Percentiles rank a stretch among this genome's conserved stretches.
These are phyloP conservation scores for Ophiostoma himal-ulmi DNA, from an alignment of 2,329 filamentous ascomycete genomes.

Conservation along the genomic window DNA sequence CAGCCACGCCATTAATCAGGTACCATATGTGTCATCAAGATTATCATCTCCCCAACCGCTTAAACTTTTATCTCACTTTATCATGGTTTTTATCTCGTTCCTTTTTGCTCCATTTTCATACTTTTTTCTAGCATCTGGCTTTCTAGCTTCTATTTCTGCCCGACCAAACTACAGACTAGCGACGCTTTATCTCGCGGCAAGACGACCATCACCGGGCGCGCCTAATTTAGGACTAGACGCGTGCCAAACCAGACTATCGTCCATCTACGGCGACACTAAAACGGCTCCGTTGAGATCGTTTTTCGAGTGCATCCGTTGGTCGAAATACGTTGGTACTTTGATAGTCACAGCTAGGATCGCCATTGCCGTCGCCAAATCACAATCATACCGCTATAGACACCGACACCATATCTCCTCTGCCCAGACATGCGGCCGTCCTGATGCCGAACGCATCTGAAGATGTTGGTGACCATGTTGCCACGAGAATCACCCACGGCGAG, in stretches of 20 bases:
- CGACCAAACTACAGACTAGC: not conserved
- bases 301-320: constrained; percentile 1
- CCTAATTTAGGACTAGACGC: constrained; percentile 17
- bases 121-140: not conserved
- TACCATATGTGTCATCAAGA: constrained; percentile 10
- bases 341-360: not conserved
- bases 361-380: not conserved
- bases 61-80: not conserved
- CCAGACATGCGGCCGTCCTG: constrained; percentile 18
- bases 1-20: constrained; percentile 6
- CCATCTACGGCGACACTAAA: constrained; percentile 7
- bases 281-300: not conserved
- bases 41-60: not conserved
- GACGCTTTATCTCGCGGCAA: not conserved
- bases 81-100: not conserved
- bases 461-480: constrained; percentile 2
- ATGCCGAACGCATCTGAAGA: constrained; percentile 21
- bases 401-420: not conserved
- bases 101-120: not conserved
- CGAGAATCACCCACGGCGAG: not conserved
- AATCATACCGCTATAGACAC: not conserved
- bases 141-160: not conserved
- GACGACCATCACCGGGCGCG: constrained; percentile 6
- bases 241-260: constrained; percentile 8
- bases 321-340: not conserved